Base-by-base conservation (phyloP, 306 rosid genomes). In the Vigna trinervia region DNA sequence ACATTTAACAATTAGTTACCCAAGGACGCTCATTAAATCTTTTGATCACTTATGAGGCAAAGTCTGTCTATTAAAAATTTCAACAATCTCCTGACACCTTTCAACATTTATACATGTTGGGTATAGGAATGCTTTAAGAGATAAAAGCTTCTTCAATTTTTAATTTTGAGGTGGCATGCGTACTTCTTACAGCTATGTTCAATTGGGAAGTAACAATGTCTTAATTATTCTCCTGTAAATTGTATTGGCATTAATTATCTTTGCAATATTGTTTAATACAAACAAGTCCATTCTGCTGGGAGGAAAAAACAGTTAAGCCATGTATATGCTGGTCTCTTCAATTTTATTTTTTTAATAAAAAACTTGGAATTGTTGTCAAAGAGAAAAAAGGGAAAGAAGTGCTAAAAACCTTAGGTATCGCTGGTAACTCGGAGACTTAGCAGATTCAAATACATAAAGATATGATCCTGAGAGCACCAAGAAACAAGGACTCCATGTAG, bases 401-500 rank as follows among this genome's bases (percentile, higher is more conserved):
- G 56, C 26, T 36, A 15, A 75, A 80, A 83, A 94, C 98, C 98
- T 94, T 77, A 83, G 78, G 82, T 85, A 82, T 75, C 97, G 90
- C 87, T 90, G 97, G 80, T 88, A 88, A 79, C 84, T 88, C 82
- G 80, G 90, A 52, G 97, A 90, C 82, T 87, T 88, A 12, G 85
- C 92, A 14, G 92, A 87, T 78, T 95, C 97, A 85, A 90, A 81
- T 66, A 86, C 85, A 75, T 90, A 95, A 32, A 92, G 87, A 87
- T 89, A 87, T n/a, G 86, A 80, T 74, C 92, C 97, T 5, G 97
- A 89, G 52, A 95, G 86, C 69, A 88, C 89, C 77, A 95, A 82
- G 84, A 87, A 90, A 88, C 97, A 92, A 32, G 96, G 90, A 83
- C 91, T 91, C 99, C 99, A 95, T 12, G 96, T 80, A 59, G 99